phyloP scores from a whole-genome alignment of 495 filamentous ascomycete genomes.

The Neurospora sp. region DNA sequence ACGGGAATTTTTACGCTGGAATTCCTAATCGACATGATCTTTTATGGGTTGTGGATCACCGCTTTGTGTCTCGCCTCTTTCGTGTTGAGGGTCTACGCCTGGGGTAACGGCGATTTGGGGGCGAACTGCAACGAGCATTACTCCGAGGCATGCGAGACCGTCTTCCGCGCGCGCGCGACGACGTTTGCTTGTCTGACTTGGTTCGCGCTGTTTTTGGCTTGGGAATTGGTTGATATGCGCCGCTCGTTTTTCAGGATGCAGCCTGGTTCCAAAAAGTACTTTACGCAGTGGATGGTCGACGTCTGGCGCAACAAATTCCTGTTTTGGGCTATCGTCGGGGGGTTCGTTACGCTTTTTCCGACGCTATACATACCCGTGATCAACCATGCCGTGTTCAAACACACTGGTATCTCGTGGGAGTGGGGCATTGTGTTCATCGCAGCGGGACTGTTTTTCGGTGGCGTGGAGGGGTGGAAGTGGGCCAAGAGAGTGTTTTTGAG shows the following conservation, averaged over 20 bases:
- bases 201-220: slow-evolving; percentile 60
- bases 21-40: slow-evolving; percentile 61
- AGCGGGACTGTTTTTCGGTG: slow-evolving; percentile 52
- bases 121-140: slow-evolving; percentile 52
- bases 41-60: slow-evolving; percentile 62
- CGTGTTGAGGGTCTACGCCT: slow-evolving; percentile 51
- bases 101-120: slow-evolving; percentile 59
- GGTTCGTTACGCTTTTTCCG: slow-evolving; percentile 59
- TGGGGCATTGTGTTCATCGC: slow-evolving; percentile 54
- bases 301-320: slow-evolving; percentile 64
- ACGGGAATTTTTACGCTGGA: slow-evolving; percentile 59
- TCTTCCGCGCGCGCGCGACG: slow-evolving; percentile 67
- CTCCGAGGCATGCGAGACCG: slow-evolving; percentile 41
- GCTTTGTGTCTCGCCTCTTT: slow-evolving; percentile 36
- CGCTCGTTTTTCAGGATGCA: slow-evolving; percentile 59
- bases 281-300: slow-evolving; percentile 44
- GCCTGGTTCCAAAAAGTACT: slow-evolving; percentile 44
- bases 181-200: slow-evolving; percentile 69
- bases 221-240: slow-evolving; percentile 63
- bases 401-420: slow-evolving; percentile 61
- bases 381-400: slow-evolving; percentile 62
- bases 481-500: slow-evolving; percentile 39
- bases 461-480: slow-evolving; percentile 45
- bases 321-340: slow-evolving; percentile 62
- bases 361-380: slow-evolving; percentile 63